A percentile compares a stretch with the other conserved stretches of the same genome.
Conservation (phyloP, 2,329 filamentous ascomycete genomes). For the Botryosphaeria dothidea region DNA sequence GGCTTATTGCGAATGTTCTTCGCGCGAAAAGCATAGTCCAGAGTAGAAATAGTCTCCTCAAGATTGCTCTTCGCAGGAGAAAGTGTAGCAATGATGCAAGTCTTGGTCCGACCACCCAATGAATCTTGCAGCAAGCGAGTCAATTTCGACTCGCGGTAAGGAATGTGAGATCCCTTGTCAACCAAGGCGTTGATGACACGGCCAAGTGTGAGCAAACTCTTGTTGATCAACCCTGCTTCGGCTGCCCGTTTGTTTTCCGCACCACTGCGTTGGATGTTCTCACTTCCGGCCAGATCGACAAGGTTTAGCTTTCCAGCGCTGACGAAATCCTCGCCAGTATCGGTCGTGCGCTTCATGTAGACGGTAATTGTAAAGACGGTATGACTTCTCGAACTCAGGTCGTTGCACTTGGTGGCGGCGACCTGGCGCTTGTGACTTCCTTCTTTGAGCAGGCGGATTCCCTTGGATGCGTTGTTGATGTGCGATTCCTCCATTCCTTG, state of each 20-base stretch:
- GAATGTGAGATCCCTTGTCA: conserved; percentile 86
- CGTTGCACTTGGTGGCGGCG: conserved; percentile 99
- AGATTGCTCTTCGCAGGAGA: conserved; percentile 94
- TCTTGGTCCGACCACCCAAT: conserved; percentile 91
- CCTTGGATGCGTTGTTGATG: conserved; percentile 80
- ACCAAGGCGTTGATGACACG: conserved; percentile 97
- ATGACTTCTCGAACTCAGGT: conserved; percentile 93
- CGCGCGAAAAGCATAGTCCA: conserved; percentile 95
- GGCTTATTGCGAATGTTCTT: conserved; percentile 99
- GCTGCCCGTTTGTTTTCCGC: conserved; percentile 97
- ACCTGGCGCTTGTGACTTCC: conserved; percentile 95
- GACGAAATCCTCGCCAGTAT: conserved; percentile 85
- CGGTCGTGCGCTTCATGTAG: conserved; percentile 77
- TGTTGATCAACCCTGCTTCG: conserved; percentile 96
- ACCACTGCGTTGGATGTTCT: conserved; percentile 95
- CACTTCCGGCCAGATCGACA: conserved; percentile 93
- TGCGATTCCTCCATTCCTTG: conserved; percentile 98
- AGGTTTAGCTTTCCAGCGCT: conserved; percentile 93
- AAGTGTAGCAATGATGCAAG: conserved; percentile 96
- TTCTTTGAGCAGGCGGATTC: conserved; percentile 83
- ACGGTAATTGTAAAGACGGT: conserved; percentile 97
- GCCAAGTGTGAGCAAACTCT: conserved; percentile 90
- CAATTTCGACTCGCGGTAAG: conserved; percentile 91
- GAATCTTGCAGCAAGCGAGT: conserved; percentile 95
- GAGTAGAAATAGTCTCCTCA: conserved; percentile 95